A percentile compares a stretch with the other conserved stretches of the same genome.
Conservation (phyloP, 176 grass and related monocot genomes). For the Avena atlantica region DNA sequence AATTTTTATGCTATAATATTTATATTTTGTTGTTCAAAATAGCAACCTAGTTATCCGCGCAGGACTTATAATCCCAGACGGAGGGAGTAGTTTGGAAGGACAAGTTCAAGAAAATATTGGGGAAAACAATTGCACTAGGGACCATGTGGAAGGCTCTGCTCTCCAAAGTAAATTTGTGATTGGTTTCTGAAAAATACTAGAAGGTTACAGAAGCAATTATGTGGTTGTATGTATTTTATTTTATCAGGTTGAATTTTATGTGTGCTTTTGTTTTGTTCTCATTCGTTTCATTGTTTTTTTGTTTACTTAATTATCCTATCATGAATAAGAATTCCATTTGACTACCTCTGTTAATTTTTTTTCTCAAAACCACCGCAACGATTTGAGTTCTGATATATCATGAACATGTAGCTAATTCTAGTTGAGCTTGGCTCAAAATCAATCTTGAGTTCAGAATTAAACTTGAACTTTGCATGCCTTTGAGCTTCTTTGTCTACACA, state of each 20-base stretch:
- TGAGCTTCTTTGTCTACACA: conserved; percentile 3
- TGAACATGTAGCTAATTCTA: background rate
- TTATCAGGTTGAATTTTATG: conserved; percentile 23
- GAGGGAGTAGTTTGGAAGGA: too few relatives aligned
- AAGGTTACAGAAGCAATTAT: conserved; percentile 71
- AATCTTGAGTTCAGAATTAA: background rate
- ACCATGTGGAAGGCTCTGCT: too few relatives aligned
- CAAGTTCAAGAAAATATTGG: too few relatives aligned
- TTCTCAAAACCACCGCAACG: too few relatives aligned
- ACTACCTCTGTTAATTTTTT: background rate
- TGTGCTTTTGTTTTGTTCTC: conserved; percentile 10
- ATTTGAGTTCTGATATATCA: too few relatives aligned
- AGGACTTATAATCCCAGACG: too few relatives aligned
- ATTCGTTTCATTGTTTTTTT: conserved; percentile 33
- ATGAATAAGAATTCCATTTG: conserved; percentile 24
- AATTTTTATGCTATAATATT: too few relatives aligned
- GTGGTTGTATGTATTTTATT: conserved; percentile 62
- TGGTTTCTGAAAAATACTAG: too few relatives aligned
- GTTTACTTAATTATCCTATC: conserved; percentile 25
- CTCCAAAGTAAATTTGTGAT: too few relatives aligned
- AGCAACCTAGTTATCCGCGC: too few relatives aligned
- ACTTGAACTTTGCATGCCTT: conserved; percentile 3
- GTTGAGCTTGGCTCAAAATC: background rate
- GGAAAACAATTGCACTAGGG: too few relatives aligned
- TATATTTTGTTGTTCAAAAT: too few relatives aligned